Evolutionary conservation across 371 early-diverging fungal genomes (phyloP).

Genomic region (Actinomortierella ambigua): DNA sequence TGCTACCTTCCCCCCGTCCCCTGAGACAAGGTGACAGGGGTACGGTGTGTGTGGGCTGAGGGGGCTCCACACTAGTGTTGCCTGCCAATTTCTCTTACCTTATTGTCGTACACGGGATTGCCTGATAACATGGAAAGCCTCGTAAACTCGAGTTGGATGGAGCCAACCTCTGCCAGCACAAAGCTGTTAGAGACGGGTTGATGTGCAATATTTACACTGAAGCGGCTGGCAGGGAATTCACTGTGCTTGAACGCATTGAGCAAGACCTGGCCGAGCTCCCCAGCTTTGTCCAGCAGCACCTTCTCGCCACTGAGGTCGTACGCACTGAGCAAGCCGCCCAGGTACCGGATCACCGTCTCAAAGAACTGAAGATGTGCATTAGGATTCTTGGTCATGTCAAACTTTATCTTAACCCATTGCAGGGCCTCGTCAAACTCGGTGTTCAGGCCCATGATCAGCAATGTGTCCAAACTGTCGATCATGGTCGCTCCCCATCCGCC

Average conservation of each 20-base stretch:
- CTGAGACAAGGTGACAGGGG: no score
- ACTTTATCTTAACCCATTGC: conserved; percentile 52
- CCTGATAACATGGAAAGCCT: conserved; percentile 75
- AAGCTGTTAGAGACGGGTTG: conserved; percentile 5
- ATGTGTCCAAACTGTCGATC: conserved; percentile 84
- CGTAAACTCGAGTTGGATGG: conserved; percentile 88
- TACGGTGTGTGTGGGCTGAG: no score
- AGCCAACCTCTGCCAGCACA: conserved; percentile 82
- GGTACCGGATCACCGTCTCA: conserved; percentile 88
- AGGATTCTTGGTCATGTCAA: conserved; percentile 53
- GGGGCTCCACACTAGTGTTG: background rate
- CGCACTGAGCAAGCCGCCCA: conserved; percentile 88
- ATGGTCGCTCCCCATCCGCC: conserved; percentile 76
- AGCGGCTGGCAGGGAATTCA: conserved; percentile 16
- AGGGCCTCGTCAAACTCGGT: conserved; percentile 71
- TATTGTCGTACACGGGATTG: conserved; percentile 61
- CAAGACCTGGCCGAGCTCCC: conserved; percentile 60
- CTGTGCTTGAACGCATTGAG: conserved; percentile 30
- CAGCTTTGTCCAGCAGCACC: conserved; percentile 59
- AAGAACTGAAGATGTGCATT: conserved; percentile 56
- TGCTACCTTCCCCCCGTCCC: no score
- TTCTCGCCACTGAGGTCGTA: conserved; percentile 69
- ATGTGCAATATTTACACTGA: conserved; percentile 11
- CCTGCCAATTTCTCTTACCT: conserved; percentile 44
- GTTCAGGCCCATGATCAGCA: conserved; percentile 75